Percentiles rank a stretch among this genome's conserved stretches.
Conservation (phyloP, 1,139 yeast species). For the Scheffersomyces cryptocercus region DNA sequence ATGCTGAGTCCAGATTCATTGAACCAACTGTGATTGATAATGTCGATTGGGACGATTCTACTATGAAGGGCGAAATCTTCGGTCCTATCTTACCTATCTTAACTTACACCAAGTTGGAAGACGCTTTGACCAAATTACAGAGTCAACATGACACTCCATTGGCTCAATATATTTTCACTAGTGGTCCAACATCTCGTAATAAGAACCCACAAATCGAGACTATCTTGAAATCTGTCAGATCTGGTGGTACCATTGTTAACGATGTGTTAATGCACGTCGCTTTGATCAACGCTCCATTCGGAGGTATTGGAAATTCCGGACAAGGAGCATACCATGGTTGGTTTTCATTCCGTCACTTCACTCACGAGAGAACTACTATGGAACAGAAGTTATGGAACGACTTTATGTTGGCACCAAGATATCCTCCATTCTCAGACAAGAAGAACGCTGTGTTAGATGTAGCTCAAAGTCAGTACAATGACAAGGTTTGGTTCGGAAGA, state of each 20-base stretch:
- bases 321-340: conserved; percentile 79
- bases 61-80: conserved; percentile 78
- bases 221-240: conserved; percentile 57
- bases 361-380: conserved; percentile 73
- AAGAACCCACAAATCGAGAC: conserved; percentile 51
- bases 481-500: conserved; percentile 39
- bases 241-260: conserved; percentile 75
- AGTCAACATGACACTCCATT: conserved; percentile 78
- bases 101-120: conserved; percentile 48
- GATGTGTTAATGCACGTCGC: conserved; percentile 77
- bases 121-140: conserved; percentile 50
- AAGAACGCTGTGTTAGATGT: conserved; percentile 32
- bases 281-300: conserved; percentile 77
- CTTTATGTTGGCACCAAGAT: conserved; percentile 55
- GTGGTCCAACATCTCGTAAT: conserved; percentile 31
- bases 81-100: conserved; percentile 85
- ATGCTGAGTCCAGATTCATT: conserved; percentile 50
- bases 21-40: conserved; percentile 74
- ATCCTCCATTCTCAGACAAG: conserved; percentile 59
- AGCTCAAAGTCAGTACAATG: conserved; percentile 28
- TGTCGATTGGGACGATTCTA: conserved; percentile 63
- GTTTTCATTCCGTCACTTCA: conserved; percentile 69
- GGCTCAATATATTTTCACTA: conserved; percentile 75
- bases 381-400: conserved; percentile 73
- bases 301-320: conserved; percentile 89